Evolutionary conservation across 2,329 filamentous ascomycete species (phyloP), one percentile per base, ranked within the genome.

Genomic region (Diaporthe destruens): DNA sequence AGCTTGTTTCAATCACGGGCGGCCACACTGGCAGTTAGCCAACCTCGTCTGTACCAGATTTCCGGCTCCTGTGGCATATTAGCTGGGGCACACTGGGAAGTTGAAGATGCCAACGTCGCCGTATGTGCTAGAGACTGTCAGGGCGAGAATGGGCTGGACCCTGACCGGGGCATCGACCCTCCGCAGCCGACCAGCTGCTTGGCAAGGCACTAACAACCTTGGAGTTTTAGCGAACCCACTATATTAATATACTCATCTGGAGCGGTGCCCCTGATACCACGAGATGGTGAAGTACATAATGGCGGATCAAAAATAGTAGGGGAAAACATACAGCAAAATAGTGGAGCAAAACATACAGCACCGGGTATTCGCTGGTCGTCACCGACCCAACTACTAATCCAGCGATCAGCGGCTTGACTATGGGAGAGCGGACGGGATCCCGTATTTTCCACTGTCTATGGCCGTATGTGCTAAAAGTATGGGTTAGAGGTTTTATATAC

Each of bases 191-290:
- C 20, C 55, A 23, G 29, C 36, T 44, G 56, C 56, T 59, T 59
- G 56, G 56, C 56, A 42, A 44, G 44, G 23, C 36, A 42, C 56
- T 59, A 59, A 59, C 36, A 59, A 44, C n/a, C n/a, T n/a, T n/a
- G n/a, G n/a, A n/a, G n/a, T 25, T 29, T 42, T 44, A 59, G 56
- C 23, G 36, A 44, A 23, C n/a, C 36, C 55, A n/a, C 23, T 39
- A 23, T 25, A n/a, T 32, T 18, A 25, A 32, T 34, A 57, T 57
- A 12, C 55, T 39, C 55, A 54, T 29, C 14, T 32, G n/a, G 25
- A 32, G 16, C 32, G 20, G 32, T 39, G 18, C 55, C 55, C 34
- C 55, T 57, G n/a, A 39, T 9, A 25, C 0, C 55, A 8, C 11
- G 20, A 39, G 20, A 39, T n/a, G n/a, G 55, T 8, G n/a, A 9